Evolutionary conservation across 2,329 filamentous ascomycete genomes (phyloP).

Genomic region (Claviceps sp.): DNA sequence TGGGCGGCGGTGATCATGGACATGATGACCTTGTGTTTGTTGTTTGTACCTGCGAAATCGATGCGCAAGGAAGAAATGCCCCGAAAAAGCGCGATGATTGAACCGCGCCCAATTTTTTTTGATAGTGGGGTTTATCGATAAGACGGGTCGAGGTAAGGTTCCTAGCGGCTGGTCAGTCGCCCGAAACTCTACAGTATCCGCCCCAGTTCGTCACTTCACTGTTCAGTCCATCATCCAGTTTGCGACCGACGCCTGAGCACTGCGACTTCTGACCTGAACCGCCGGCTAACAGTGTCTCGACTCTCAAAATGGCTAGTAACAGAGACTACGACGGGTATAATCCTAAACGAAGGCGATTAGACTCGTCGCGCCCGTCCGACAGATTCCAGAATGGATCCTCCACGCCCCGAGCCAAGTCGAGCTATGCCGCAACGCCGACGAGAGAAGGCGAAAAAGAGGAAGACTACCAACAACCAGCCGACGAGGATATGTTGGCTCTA

Average conservation of each 20-base stretch:
- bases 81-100: background rate
- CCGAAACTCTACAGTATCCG: slow-evolving; percentile 9
- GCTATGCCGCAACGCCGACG: slow-evolving; percentile 27
- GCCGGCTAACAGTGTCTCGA: background rate
- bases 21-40: slow-evolving; percentile 23
- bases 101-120: slow-evolving; percentile 18
- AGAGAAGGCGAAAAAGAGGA: slow-evolving; percentile 20
- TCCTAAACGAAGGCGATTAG: slow-evolving; percentile 25
- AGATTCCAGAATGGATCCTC: slow-evolving; percentile 20
- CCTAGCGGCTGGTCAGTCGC: no score
- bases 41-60: background rate
- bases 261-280: background rate
- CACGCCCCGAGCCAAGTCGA: slow-evolving; percentile 21
- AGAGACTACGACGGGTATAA: slow-evolving; percentile 25
- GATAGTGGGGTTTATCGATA: slow-evolving; percentile 28
- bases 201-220: background rate
- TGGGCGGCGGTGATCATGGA: slow-evolving; percentile 67
- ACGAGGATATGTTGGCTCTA: slow-evolving; percentile 59
- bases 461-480: slow-evolving; percentile 46
- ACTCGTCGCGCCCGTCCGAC: slow-evolving; percentile 16
- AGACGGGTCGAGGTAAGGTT: slow-evolving; percentile 6
- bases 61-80: background rate
- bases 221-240: background rate
- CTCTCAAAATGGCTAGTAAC: slow-evolving; percentile 19
- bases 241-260: background rate